Evolutionary conservation across 2,329 filamentous ascomycete genomes (phyloP).

Genomic region (Neospermospora avenae): DNA sequence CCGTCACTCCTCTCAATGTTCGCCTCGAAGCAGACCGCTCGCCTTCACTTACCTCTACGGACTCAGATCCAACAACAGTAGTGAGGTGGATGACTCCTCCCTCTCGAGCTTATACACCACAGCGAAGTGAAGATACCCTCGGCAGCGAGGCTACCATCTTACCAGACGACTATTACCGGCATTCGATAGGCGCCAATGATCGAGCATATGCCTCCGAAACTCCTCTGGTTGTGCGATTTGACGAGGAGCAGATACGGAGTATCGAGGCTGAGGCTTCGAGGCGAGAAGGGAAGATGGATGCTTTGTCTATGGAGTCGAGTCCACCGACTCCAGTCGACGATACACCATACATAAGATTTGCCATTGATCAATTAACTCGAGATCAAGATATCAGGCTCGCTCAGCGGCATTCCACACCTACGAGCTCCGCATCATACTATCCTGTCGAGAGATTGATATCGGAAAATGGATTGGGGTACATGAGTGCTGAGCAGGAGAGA

Average conservation of each 20-base stretch:
- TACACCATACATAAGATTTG: slow-evolving; percentile 83
- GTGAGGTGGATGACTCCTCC: slow-evolving; percentile 31
- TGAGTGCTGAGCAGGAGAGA: slow-evolving; percentile 25
- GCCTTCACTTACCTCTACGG: slow-evolving; percentile 27
- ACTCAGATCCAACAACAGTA: slow-evolving; percentile 27
- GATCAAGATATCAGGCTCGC: slow-evolving; percentile 60
- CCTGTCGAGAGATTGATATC: slow-evolving; percentile 49
- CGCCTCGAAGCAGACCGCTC: slow-evolving; percentile 25
- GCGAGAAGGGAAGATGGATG: slow-evolving; percentile 21
- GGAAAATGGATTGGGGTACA: slow-evolving; percentile 40
- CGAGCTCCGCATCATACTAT: slow-evolving; percentile 41
- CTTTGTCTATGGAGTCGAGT: slow-evolving; percentile 30
- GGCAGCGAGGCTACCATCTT: slow-evolving; percentile 15
- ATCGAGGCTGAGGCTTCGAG: slow-evolving; percentile 24
- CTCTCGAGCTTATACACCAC: slow-evolving; percentile 17
- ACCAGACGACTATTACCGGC: slow-evolving; percentile 15
- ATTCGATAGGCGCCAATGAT: slow-evolving; percentile 25
- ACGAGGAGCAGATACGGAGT: slow-evolving; percentile 31
- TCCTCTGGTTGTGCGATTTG: slow-evolving; percentile 27
- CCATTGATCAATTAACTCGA: slow-evolving; percentile 80
- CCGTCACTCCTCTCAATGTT: slow-evolving; percentile 24
- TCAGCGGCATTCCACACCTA: slow-evolving; percentile 47
- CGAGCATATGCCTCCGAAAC: slow-evolving; percentile 23
- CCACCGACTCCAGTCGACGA: slow-evolving; percentile 75
- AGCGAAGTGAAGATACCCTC: slow-evolving; percentile 10